Base-by-base conservation (phyloP, 805 yeast species). In the Saccharomycopsis microspora region DNA sequence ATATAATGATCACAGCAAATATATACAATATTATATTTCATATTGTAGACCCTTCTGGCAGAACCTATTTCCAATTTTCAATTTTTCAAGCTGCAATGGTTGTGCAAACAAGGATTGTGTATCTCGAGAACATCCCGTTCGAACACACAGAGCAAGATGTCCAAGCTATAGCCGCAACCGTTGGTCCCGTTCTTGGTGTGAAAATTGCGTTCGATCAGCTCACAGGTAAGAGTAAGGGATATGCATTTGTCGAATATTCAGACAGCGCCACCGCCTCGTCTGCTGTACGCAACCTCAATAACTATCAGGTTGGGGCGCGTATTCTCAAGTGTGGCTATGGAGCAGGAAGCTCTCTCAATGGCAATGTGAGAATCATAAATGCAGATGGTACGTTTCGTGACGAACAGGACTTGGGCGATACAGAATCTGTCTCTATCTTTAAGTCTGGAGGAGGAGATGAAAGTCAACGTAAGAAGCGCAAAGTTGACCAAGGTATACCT, bases 61-160 rank as follows among this genome's bases (percentile, higher is more conserved):
- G 19, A 19, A 19, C 19, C 19, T 19, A 19, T 19, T 19, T 19
- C 19, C 19, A 19, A 19, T 19, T 19, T 19, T 19, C 19, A 19
- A 19, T 19, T 19, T 19, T 19, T 19, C 19, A 19, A 19, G 19
- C 19, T 19, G 19, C 19, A 19, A 19, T 19, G 19, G 19, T 19
- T 19, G 19, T 19, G 2, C 19, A 19, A 19, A 19, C 19, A 19
- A 62, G 64, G 49, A 76, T 75, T 34, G 82, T 87, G 3, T 84
- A 84, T 57, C 76, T 89, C 39, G 95, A 96, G 3, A 82, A 86
- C 10, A 84, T 90, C 37, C 97, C 97, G 1, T 87, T 80, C 60
- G 97, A 90, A 58, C 87, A 85, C 59, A 85, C 96, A 0, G 97
- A 90, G 61, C 95, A 87, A 57, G 97, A 89, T 62, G 82, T 90